Evolutionary conservation across 192 early-diverging fungal species (phyloP), one percentile per base, ranked within the genome.

Genomic region (Backusella psychrophila): DNA sequence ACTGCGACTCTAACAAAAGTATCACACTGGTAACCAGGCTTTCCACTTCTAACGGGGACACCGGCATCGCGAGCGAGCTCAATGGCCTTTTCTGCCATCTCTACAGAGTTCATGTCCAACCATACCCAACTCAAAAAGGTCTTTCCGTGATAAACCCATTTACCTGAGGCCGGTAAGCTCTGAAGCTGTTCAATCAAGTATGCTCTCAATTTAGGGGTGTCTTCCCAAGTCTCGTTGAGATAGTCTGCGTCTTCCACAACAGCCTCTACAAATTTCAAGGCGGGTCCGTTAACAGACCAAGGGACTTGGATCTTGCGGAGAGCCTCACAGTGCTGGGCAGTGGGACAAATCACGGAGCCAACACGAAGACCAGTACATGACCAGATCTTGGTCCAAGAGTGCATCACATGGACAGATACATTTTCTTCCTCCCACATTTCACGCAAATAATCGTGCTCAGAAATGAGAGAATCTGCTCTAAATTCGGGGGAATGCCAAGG

Each of bases 381-480:
- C 94, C 94, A 96, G 65, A 96, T 87, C 81, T 96, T 96, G 52
- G 95, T 96, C 95, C 95, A 96, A 29, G 94, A 96, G 83, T 96
- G 95, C 84, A 96, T 94, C 21, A 96, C 84, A 82, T 92, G 95
- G 66, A 96, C 88, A 6, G 94, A 92, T 31, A 96, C 90, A 3
- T 90, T 88, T 35, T 87, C 87, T 34, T 84, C 84, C 71, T 80
- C 74, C 81, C 88, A 93, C 69, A 95, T 75, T 38, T 85, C 75
- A 53, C 81, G 82, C 63, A 91, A 68, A 78, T 90, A 96, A 34
- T 89, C 85, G 72, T 89, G 84, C 85, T 95, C 90, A 71, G 88
- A 90, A 66, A 87, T 90, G 77, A 96, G 85, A n/a, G 94, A 95
- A 80, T 96, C 94, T 65, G 87, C 67, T 44, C 92, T 93, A 87